These are phyloP conservation scores for Diophrys sp. DNA, from an alignment of 73 alveolate species.

Conservation along the genomic window DNA sequence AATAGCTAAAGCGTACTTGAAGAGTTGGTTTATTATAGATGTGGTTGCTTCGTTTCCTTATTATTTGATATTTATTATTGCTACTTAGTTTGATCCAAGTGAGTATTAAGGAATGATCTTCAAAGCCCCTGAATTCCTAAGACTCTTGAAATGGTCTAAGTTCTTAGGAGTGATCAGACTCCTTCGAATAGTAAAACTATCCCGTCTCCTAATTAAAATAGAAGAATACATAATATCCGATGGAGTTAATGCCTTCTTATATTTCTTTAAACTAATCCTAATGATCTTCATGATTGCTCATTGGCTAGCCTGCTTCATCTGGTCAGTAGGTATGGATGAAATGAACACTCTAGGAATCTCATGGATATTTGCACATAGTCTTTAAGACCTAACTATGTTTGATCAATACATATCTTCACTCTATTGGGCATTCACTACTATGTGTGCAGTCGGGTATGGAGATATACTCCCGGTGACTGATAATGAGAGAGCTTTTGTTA, in stretches of 20 bases:
- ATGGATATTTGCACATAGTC: not conserved
- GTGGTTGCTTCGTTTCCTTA: constrained; percentile 49
- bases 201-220: constrained; percentile 59
- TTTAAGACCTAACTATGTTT: constrained; percentile 14
- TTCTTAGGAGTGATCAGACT: constrained; percentile 58
- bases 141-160: constrained; percentile 43
- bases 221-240: constrained; percentile 71
- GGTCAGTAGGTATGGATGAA: constrained; percentile 12
- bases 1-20: constrained; percentile 21
- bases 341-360: not conserved
- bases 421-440: constrained; percentile 68
- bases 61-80: constrained; percentile 4
- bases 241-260: constrained; percentile 1
- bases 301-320: constrained; percentile 39
- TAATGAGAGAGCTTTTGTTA: constrained; percentile 57
- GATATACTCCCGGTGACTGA: constrained; percentile 56
- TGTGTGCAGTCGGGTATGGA: constrained; percentile 87
- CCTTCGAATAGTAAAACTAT: constrained; percentile 53
- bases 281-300: constrained; percentile 32
- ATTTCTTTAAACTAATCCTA: constrained; percentile 31
- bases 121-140: constrained; percentile 49
- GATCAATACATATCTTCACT: constrained; percentile 44
- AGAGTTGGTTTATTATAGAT: constrained; percentile 33
- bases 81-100: constrained; percentile 4
- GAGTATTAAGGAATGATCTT: not conserved